These are phyloP conservation scores for Microstegium vimineum DNA, from an alignment of 176 grass and related monocot species.

Conservation along the genomic window DNA sequence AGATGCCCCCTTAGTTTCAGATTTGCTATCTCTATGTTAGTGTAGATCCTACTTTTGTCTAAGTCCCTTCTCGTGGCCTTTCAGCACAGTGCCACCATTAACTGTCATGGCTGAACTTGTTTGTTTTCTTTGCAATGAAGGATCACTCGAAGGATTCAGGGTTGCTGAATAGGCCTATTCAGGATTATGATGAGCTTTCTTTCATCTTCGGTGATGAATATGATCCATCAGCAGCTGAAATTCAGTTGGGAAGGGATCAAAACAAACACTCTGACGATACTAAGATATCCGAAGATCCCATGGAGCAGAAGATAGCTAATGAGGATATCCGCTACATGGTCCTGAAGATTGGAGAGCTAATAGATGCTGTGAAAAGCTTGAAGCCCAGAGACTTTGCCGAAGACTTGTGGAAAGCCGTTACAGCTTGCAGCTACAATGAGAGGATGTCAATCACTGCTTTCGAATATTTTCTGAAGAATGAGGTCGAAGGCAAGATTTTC, in stretches of 20 bases:
- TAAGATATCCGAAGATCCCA: background rate
- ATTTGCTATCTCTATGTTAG: no score
- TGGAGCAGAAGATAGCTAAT: background rate
- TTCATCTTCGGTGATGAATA: slow-evolving; percentile 8
- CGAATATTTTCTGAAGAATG: slow-evolving; percentile 43
- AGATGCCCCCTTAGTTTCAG: background rate
- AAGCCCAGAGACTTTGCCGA: slow-evolving; percentile 25
- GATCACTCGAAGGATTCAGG: background rate
- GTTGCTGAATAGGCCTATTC: slow-evolving; percentile 1
- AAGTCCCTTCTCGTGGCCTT: background rate
- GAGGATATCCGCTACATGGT: slow-evolving; percentile 3
- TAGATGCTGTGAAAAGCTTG: slow-evolving; percentile 30
- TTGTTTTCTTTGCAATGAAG: slow-evolving; percentile 14
- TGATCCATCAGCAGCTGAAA: background rate
- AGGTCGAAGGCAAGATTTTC: slow-evolving; percentile 40
- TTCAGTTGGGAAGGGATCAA: no score
- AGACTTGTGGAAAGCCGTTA: slow-evolving; percentile 20
- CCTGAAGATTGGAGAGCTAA: slow-evolving; percentile 34
- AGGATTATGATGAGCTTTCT: slow-evolving; percentile 13
- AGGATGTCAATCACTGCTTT: slow-evolving; percentile 26
- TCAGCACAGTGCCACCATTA: background rate
- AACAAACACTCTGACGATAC: no score
- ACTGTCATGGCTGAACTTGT: background rate
- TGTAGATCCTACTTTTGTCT: no score
- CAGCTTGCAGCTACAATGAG: slow-evolving; percentile 24